Base-by-base conservation (phyloP, 148 eudicot genomes). In the Arbutus unedo region DNA sequence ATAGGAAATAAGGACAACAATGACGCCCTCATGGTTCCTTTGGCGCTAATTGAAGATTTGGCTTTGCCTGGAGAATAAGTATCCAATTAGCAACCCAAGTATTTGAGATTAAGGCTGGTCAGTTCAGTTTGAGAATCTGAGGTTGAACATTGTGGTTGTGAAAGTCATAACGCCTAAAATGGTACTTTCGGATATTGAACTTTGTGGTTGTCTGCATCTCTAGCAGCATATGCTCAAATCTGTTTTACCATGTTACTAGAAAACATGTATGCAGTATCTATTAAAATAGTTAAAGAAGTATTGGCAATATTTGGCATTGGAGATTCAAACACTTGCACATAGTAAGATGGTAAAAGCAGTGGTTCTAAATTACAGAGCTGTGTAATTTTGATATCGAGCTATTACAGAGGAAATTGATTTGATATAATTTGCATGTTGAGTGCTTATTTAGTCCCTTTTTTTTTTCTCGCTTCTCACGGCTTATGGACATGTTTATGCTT, bases 121-220 rank as follows among this genome's bases (percentile, higher is more conserved):
- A 21, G 18, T 74, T n/a, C 18, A 49, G 56, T 74, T 74, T 49
- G 56, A 49, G 56, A 72, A 47, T 74, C 77, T n/a, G 70, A 62
- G 9, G 54, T 60, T 60, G 38, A 21, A 47, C 8, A 55, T 38
- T 55, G 48, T 38, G 59, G 60, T 53, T 53, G 60, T 18, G 23
- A 18, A 31, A 45, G 62, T 53, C 15, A 14, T 48, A 74, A 19
- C n/a, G 56, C 31, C 44, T 49, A 1, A n/a, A 44, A 8, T 11
- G 31, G 31, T 44, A 8, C 43, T 71, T 71, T 44, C 45, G 50
- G 75, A 71, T 71, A 2, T 71, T 44, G 49, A 16, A 71, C 4
- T 71, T 44, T 44, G 45, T 31, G 38, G 44, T 43, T 70, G 19
- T 41, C 6, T 11, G 48, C 6, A 7, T 70, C 7, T 38, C 11